Conservation (phyloP, 1,284 basidiomycete species). For the Moesziomyces sp. region DNA sequence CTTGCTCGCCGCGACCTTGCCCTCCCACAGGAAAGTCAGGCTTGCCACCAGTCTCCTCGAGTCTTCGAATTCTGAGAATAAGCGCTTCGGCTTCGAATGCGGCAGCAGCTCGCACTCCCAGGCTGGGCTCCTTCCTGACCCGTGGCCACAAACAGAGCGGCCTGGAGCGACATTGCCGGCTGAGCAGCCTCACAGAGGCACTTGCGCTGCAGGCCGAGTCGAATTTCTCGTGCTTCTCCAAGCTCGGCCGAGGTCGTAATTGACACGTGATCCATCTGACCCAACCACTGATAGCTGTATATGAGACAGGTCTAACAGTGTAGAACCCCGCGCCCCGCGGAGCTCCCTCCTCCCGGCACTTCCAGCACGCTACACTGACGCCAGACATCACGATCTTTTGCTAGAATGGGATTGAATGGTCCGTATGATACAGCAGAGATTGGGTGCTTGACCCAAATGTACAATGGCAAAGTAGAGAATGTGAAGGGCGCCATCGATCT, state of each 20-base stretch:
- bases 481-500: slow-evolving; percentile 16
- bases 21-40: neutral
- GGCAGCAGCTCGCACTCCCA: slow-evolving; percentile 3
- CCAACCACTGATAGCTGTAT: too few species aligned
- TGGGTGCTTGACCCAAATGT: neutral
- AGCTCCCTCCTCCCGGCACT: too few species aligned
- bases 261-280: slow-evolving; percentile 1
- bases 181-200: neutral
- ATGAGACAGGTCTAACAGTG: too few species aligned
- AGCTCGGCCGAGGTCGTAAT: slow-evolving; percentile 1
- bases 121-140: too few species aligned
- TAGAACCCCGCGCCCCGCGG: too few species aligned
- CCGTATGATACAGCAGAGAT: too few species aligned
- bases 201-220: too few species aligned
- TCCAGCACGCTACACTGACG: too few species aligned
- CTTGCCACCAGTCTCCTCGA: slow-evolving; percentile 2
- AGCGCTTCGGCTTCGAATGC: slow-evolving; percentile 3
- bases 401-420: too few species aligned
- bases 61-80: neutral
- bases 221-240: neutral
- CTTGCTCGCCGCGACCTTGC: slow-evolving; percentile 10
- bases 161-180: too few species aligned
- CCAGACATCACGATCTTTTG: too few species aligned
- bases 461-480: neutral
- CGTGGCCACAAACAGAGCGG: too few species aligned